Evolutionary conservation across 2,329 filamentous ascomycete species (phyloP).

Genomic region (Lecanicillium sp.): DNA sequence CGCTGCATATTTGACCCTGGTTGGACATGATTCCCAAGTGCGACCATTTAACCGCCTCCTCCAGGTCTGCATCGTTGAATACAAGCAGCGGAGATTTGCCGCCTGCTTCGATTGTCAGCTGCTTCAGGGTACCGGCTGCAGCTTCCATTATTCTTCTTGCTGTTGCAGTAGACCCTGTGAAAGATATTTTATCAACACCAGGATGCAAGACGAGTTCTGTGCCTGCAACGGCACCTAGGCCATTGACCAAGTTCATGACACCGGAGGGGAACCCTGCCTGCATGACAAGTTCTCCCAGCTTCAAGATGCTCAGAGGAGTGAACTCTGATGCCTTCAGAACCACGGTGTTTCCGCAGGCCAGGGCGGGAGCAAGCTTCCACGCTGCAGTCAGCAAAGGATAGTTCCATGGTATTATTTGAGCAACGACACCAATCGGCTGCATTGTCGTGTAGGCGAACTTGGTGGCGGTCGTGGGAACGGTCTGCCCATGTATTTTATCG

Average conservation of each 20-base stretch:
- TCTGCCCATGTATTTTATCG: slow-evolving; percentile 66
- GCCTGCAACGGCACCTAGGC: slow-evolving; percentile 55
- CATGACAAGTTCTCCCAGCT: slow-evolving; percentile 34
- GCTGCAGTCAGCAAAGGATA: slow-evolving; percentile 49
- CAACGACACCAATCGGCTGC: slow-evolving; percentile 66
- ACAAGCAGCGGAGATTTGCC: slow-evolving; percentile 51
- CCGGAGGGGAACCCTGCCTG: slow-evolving; percentile 31
- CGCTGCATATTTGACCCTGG: slow-evolving; percentile 48
- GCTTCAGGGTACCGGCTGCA: slow-evolving; percentile 41
- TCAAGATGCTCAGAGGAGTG: slow-evolving; percentile 48
- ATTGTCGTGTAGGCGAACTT: slow-evolving; percentile 67
- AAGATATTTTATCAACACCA: slow-evolving; percentile 61
- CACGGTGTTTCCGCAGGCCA: slow-evolving; percentile 49
- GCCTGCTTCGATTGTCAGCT: slow-evolving; percentile 49
- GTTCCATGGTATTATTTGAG: slow-evolving; percentile 38
- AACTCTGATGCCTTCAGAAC: slow-evolving; percentile 52
- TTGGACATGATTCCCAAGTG: slow-evolving; percentile 36
- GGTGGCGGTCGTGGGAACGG: slow-evolving; percentile 57
- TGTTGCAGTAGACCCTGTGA: slow-evolving; percentile 61
- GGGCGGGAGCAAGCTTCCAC: slow-evolving; percentile 55
- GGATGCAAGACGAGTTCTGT: slow-evolving; percentile 55
- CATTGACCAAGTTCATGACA: slow-evolving; percentile 63
- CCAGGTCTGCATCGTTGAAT: slow-evolving; percentile 49
- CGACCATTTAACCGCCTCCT: slow-evolving; percentile 48
- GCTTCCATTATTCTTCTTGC: slow-evolving; percentile 61